Base-by-base conservation (phyloP, 2,329 filamentous ascomycete genomes). In the Trichoderma atrobrunneum region DNA sequence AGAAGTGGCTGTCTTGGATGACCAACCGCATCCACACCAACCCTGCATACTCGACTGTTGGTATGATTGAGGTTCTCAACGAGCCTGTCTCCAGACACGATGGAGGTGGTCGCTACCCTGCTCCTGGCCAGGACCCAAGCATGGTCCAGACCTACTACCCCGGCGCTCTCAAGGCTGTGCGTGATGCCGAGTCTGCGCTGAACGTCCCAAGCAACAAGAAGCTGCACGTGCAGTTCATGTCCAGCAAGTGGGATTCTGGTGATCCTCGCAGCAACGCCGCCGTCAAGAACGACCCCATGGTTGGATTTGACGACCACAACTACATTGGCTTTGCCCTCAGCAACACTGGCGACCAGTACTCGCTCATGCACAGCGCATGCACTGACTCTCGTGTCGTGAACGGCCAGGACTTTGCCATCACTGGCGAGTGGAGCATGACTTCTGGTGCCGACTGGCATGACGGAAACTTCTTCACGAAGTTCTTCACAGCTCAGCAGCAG, bases 1-100 rank as follows among this genome's bases (percentile, higher is more conserved):
- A 84, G 70, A 78, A 83, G 62, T 90, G 89, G 76, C 82, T 90
- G 7, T 80, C 84, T 54, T 89, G 85, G 84, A 85, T 90, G 78
- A 85, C 87, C 1, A 82, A 83, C 30, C 81, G 84, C 39, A 85
- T 89, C 63, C 87, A 90, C 75, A 79, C 77, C 0, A 84, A 84
- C 67, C 72, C 78, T 7, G 83, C 83, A 60, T 88, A 87, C 76
- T 80, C 84, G 54, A 88, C 85, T 48, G 88, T 90, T 32, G 88
- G 88, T 21, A 89, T 88, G 84, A 79, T 90, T 16, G 85, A 87
- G 76, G 81, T 90, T 11, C 80, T 89, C 74, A 90, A 89, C 78
- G 88, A 74, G 72, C 73, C 73, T 30, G 77, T 85, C 26, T 82
- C 75, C 5, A 65, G 57, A 18, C 76, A 76, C 63, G 75, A 76